These are phyloP conservation scores for Rhynchospora pubera DNA, from an alignment of 176 grass and related monocot genomes.

Conservation along the genomic window DNA sequence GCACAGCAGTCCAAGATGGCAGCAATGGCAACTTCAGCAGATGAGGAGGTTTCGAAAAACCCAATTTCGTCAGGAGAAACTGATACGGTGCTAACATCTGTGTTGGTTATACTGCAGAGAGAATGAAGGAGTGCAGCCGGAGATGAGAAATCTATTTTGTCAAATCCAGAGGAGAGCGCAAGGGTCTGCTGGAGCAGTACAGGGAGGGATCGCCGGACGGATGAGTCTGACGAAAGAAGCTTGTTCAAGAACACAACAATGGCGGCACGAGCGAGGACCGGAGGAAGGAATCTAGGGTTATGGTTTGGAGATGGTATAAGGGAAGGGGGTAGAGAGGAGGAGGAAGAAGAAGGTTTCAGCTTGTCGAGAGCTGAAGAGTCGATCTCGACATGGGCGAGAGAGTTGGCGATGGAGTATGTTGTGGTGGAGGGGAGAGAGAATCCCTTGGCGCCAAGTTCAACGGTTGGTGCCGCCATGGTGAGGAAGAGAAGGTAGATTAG, in stretches of 20 bases:
- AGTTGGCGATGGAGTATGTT: slow-evolving; percentile 46
- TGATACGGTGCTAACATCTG: slow-evolving; percentile 3
- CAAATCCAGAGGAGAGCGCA: slow-evolving; percentile 32
- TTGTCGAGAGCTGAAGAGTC: slow-evolving; percentile 63
- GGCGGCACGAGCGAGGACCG: slow-evolving; percentile 46
- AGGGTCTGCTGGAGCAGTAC: slow-evolving; percentile 34
- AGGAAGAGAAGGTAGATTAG: not conserved
- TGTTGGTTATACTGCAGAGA: slow-evolving; percentile 21
- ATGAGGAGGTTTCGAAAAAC: slow-evolving; percentile 46
- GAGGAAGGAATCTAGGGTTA: slow-evolving; percentile 19
- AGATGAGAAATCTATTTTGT: slow-evolving; percentile 35
- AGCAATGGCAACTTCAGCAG: slow-evolving; percentile 36
- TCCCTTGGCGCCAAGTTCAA: slow-evolving; percentile 65
- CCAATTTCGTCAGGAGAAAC: slow-evolving; percentile 45
- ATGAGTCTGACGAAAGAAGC: slow-evolving; percentile 45
- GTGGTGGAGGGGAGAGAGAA: slow-evolving; percentile 29
- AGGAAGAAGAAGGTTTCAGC: slow-evolving; percentile 26
- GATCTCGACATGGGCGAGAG: slow-evolving; percentile 32
- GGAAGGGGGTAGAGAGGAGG: not conserved
- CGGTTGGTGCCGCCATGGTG: slow-evolving; percentile 28
- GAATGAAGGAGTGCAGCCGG: slow-evolving; percentile 28
- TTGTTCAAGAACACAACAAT: slow-evolving; percentile 76
- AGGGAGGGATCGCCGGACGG: slow-evolving; percentile 32
- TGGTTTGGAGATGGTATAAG: not conserved
- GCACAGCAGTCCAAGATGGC: slow-evolving; percentile 79